Evolutionary conservation across 2,329 filamentous ascomycete genomes (phyloP), one percentile per base, ranked within the genome.

Genomic region (Curvularia hawaiiensis): DNA sequence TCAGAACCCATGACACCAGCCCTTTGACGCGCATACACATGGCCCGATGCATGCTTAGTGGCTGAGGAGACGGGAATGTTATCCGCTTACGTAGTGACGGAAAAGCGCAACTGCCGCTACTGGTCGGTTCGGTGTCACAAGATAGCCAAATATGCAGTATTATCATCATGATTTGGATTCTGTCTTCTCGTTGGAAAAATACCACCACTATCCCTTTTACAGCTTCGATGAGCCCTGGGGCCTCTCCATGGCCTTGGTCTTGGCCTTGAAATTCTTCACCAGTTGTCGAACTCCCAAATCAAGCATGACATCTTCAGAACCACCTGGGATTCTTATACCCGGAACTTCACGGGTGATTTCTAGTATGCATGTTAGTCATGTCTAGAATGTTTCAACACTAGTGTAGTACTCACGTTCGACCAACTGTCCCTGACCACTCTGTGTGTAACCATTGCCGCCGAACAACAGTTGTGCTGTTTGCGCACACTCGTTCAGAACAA

Each of bases 381-480:
- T 12, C 43, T n/a, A n/a, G 20, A n/a, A 10, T 16, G 7, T 3
- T n/a, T 14, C 3, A 26, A 4, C 6, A 26, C 22, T 38, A 5
- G 1, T 33, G 31, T 44, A 3, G 4, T 7, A 85, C 84, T 81
- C 79, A 85, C 88, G 84, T 74, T 92, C 89, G 31, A 85, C 83
- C 61, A 90, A 77, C 74, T 90, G 88, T 20, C 90, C 90, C 73
- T 89, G 86, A 0, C 90, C 90, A 12, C 82, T 83, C 60, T 82
- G 83, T 0, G 89, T 91, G 65, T 86, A 90, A 0, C 89, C 90
- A 69, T 88, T 90, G 2, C 90, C 90, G 3, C 90, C 90, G 72
- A 92, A 91, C 24, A 92, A 74, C 54, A 92, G 73, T 46, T 90
- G 83, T 0, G 89, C 88, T 52, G 83, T 86, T 65, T 88, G 84